These are phyloP conservation scores for Aspergillus bertholletiae DNA, from an alignment of 495 filamentous ascomycete genomes.

Conservation along the genomic window DNA sequence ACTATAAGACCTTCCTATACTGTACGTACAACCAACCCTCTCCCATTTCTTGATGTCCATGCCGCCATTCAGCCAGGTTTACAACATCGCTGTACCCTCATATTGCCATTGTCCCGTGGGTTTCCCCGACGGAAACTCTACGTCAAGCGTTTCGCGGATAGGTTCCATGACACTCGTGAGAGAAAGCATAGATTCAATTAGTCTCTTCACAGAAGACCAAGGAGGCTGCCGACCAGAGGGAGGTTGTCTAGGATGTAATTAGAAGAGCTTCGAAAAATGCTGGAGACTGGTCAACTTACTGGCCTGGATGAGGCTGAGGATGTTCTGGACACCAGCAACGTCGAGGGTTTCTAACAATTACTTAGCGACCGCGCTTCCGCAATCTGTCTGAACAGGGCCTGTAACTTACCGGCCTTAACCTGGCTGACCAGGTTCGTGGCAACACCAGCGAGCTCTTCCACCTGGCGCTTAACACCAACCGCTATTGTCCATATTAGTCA, in stretches of 20 bases:
- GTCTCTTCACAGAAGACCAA: slow-evolving; percentile 4
- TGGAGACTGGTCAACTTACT: not conserved
- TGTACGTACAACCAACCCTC: too few species aligned
- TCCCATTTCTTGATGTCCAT: too few species aligned
- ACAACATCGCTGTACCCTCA: slow-evolving; percentile 2
- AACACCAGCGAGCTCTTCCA: slow-evolving; percentile 6
- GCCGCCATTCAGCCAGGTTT: not conserved
- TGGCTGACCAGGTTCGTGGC: slow-evolving; percentile 6
- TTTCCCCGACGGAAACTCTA: not conserved
- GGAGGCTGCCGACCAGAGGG: not conserved
- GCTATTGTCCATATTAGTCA: slow-evolving; percentile 6
- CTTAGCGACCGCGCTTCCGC: not conserved
- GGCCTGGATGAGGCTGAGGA: slow-evolving; percentile 9
- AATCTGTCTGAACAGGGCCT: not conserved
- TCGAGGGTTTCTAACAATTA: slow-evolving; percentile 1
- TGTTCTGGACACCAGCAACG: slow-evolving; percentile 9
- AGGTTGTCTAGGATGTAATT: not conserved
- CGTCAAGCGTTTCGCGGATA: slow-evolving; percentile 4
- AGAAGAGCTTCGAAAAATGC: not conserved
- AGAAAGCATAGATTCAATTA: not conserved
- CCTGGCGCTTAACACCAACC: slow-evolving; percentile 4
- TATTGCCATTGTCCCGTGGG: slow-evolving; percentile 1
- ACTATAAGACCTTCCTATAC: not conserved
- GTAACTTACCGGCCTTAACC: slow-evolving; percentile 13
- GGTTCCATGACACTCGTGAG: not conserved